Base-by-base conservation (phyloP, 768 basidiomycete species). In the Russula virescens region DNA sequence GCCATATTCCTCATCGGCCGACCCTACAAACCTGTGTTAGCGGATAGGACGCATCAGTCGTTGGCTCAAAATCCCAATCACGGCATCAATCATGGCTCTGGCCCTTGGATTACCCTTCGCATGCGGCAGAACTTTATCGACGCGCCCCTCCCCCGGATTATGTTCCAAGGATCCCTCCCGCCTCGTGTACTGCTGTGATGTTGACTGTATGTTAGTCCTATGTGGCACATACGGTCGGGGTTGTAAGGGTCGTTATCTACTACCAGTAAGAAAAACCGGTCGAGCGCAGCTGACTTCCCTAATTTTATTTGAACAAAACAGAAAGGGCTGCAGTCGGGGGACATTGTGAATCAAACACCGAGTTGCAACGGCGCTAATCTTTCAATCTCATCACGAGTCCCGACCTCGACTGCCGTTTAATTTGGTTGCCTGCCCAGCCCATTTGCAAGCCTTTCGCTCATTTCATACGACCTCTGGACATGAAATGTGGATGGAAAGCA, bases 181-280 rank as follows among this genome's bases (percentile, higher is more conserved):
- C 31, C 48, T 46, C 25, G 19, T n/a, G 50, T 40, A 16, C 18
- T 31, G 16, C 14, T 5, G n/a, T 21, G 19, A 28, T 38, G 42
- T 23, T 23, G 42, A 46, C 55, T 56, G 55, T 62, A 58, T 62
- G 49, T 50, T 38, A n/a, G 31, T 43, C 61, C 45, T 40, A 57
- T 42, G 35, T 52, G 55, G 56, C 34, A 35, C 56, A 62, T 47
- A 28, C 35, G 8, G 31, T 28, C 21, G 26, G 49, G 35, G 10
- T 38, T 40, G 49, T 18, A 45, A 21, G 43, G 46, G 31, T 50
- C 40, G 58, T 26, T 13, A 28, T 42, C 45, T 40, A 43, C 34
- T 26, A 16, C 43, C 9, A 45, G 55, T 52, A 52, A 47, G 45
- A 47, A 63, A 18, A 16, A 16, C 62, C 62, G 47, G 47, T 26